These are phyloP conservation scores for Colletotrichum viniferum DNA, from an alignment of 2,329 filamentous ascomycete species.

Conservation along the genomic window DNA sequence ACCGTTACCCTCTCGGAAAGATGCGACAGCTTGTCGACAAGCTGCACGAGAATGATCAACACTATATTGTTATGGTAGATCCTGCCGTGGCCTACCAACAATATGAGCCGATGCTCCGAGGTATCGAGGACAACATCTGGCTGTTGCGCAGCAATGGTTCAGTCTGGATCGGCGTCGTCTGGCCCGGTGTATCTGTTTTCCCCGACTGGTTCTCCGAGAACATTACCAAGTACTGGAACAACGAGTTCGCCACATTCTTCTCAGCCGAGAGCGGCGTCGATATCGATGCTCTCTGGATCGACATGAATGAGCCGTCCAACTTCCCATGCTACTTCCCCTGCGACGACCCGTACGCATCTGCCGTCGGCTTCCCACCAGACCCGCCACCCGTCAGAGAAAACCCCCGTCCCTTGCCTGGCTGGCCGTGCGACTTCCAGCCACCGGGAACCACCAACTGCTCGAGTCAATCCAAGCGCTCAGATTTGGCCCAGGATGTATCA, in stretches of 20 bases:
- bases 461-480: slow-evolving; percentile 12
- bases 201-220: slow-evolving; percentile 78
- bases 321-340: slow-evolving; percentile 28
- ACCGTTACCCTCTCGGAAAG: slow-evolving; percentile 64
- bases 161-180: slow-evolving; percentile 69
- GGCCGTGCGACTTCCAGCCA: slow-evolving; percentile 45
- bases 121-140: slow-evolving; percentile 50
- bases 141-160: slow-evolving; percentile 59
- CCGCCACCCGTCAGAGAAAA: slow-evolving; percentile 67
- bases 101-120: slow-evolving; percentile 44
- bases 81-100: slow-evolving; percentile 62
- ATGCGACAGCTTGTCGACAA: slow-evolving; percentile 70
- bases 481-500: not conserved
- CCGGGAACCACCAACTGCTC: slow-evolving; percentile 10
- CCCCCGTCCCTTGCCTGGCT: slow-evolving; percentile 71
- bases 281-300: slow-evolving; percentile 80
- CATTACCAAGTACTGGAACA: slow-evolving; percentile 71
- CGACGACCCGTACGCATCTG: slow-evolving; percentile 44
- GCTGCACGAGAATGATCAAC: slow-evolving; percentile 69
- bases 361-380: slow-evolving; percentile 58
- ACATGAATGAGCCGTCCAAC: slow-evolving; percentile 60
- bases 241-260: slow-evolving; percentile 71
- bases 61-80: slow-evolving; percentile 82
- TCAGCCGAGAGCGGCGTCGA: slow-evolving; percentile 67
- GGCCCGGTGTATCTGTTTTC: slow-evolving; percentile 75